These are phyloP conservation scores for Berkeleyomyces basicola DNA, from an alignment of 2,329 filamentous ascomycete species.

Conservation along the genomic window DNA sequence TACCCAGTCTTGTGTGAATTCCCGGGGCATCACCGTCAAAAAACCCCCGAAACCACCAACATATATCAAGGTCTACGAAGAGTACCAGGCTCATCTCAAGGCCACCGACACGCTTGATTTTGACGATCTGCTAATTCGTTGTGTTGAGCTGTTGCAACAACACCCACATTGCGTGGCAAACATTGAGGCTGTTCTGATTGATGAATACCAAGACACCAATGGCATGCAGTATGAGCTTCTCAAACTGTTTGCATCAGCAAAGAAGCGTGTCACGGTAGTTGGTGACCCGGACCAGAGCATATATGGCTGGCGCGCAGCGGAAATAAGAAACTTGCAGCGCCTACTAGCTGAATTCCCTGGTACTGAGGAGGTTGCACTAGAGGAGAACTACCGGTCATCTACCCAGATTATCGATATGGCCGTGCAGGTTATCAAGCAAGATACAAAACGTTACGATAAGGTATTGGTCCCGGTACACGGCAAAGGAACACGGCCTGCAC, in stretches of 20 bases:
- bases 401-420: constrained; percentile 68
- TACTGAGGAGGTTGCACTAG: constrained; percentile 67
- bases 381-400: constrained; percentile 90
- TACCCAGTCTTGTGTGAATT: constrained; percentile 9
- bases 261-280: constrained; percentile 74
- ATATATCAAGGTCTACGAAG: constrained; percentile 49
- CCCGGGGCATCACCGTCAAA: constrained; percentile 12
- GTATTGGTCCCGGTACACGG: constrained; percentile 63
- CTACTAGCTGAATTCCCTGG: constrained; percentile 62
- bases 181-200: constrained; percentile 78
- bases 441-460: constrained; percentile 65
- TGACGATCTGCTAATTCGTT: constrained; percentile 76
- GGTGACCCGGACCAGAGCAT: constrained; percentile 97
- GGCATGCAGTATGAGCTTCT: constrained; percentile 89
- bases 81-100: constrained; percentile 62
- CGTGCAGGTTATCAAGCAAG: constrained; percentile 78
- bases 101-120: constrained; percentile 79
- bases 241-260: constrained; percentile 61
- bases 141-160: constrained; percentile 57
- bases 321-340: constrained; percentile 71
- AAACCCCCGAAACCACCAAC: constrained; percentile 32
- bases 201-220: constrained; percentile 97
- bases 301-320: constrained; percentile 86
- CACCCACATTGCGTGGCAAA: constrained; percentile 74
- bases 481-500: constrained; percentile 61